phyloP scores from a whole-genome alignment of 371 early-diverging fungal genomes.

The Choanephora cucurbitarum region DNA sequence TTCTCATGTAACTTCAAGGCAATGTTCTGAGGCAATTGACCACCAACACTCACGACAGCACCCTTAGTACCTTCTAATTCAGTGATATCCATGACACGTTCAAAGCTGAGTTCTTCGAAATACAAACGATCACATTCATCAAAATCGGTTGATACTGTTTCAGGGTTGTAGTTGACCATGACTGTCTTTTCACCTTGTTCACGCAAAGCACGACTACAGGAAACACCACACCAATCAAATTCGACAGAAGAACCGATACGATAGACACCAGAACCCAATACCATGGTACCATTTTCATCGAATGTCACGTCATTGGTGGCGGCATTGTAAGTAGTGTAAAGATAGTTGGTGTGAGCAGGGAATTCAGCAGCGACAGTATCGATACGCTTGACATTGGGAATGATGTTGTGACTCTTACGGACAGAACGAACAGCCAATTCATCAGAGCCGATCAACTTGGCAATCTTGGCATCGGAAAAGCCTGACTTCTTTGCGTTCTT shows the following conservation, averaged over 20 bases:
- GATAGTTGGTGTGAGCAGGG: slow-evolving; percentile 91
- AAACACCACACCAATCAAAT: slow-evolving; percentile 94
- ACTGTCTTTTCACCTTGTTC: slow-evolving; percentile 80
- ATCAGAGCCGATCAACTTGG: slow-evolving; percentile 53
- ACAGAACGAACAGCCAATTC: slow-evolving; percentile 68
- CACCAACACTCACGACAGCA: slow-evolving; percentile 87
- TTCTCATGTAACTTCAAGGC: slow-evolving; percentile 76
- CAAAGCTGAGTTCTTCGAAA: slow-evolving; percentile 89
- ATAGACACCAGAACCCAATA: slow-evolving; percentile 95
- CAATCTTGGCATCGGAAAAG: slow-evolving; percentile 89
- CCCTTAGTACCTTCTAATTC: slow-evolving; percentile 81
- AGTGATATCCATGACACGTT: slow-evolving; percentile 93
- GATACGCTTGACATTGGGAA: slow-evolving; percentile 89
- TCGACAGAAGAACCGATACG: slow-evolving; percentile 94
- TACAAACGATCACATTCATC: slow-evolving; percentile 95
- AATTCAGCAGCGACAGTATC: slow-evolving; percentile 94
- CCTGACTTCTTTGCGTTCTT: slow-evolving; percentile 81
- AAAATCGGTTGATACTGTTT: slow-evolving; percentile 95
- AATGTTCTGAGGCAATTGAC: slow-evolving; percentile 94
- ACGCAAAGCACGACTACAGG: slow-evolving; percentile 80
- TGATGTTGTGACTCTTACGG: slow-evolving; percentile 69
- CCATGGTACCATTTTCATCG: slow-evolving; percentile 87
- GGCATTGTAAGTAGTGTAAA: slow-evolving; percentile 94
- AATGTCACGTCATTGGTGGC: slow-evolving; percentile 80
- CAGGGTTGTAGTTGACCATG: slow-evolving; percentile 98